These are phyloP conservation scores for Asterophora lycoperdoides DNA, from an alignment of 768 basidiomycete genomes.

Conservation along the genomic window DNA sequence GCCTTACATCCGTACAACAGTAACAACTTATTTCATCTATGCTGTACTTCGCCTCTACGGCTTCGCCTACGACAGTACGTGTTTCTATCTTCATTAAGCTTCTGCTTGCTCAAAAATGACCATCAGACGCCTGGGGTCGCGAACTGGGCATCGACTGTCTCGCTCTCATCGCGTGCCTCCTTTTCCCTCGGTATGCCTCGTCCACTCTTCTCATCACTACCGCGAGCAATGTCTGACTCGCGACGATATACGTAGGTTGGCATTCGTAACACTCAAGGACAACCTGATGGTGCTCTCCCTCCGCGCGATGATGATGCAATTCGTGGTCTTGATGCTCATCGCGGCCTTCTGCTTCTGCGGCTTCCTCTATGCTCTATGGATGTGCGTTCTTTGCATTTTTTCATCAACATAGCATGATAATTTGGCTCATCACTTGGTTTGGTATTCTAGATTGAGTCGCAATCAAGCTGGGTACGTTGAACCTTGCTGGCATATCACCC, in stretches of 20 bases:
- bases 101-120: background rate
- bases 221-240: background rate
- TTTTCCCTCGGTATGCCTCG: constrained; percentile 72
- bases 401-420: background rate
- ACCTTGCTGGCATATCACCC: background rate
- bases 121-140: constrained; percentile 61
- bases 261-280: constrained; percentile 84
- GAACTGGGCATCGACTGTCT: constrained; percentile 76
- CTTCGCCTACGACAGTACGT: constrained; percentile 59
- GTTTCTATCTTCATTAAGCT: background rate
- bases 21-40: constrained; percentile 77
- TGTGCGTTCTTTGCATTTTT: constrained; percentile 46
- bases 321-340: constrained; percentile 75
- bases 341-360: constrained; percentile 90
- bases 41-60: constrained; percentile 76
- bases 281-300: constrained; percentile 78
- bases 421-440: constrained; percentile 3
- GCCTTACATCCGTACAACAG: constrained; percentile 29
- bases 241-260: constrained; percentile 49
- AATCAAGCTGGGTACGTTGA: constrained; percentile 50
- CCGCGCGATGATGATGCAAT: constrained; percentile 92
- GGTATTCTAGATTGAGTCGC: constrained; percentile 48
- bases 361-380: constrained; percentile 91
- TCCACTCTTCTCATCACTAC: background rate
- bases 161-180: constrained; percentile 82